Evolutionary conservation across 1,139 yeast genomes (phyloP).

Genomic region (Sugiyamaella japonica): DNA sequence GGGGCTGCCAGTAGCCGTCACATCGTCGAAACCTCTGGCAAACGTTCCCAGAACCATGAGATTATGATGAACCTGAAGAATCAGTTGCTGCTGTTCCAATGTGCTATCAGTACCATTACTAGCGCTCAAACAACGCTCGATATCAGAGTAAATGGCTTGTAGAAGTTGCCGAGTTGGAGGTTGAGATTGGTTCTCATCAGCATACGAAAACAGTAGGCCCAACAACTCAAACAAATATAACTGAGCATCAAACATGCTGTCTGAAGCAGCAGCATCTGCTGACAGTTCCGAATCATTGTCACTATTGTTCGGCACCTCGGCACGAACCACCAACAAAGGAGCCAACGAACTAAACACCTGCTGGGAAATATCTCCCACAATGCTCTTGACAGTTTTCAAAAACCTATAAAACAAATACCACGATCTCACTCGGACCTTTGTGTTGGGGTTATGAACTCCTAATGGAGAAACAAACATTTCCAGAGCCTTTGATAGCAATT

Average conservation of each 20-base stretch:
- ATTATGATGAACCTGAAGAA: conserved; percentile 80
- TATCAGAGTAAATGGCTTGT: conserved; percentile 72
- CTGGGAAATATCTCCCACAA: conserved; percentile 49
- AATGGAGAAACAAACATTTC: conserved; percentile 76
- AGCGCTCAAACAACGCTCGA: conserved; percentile 53
- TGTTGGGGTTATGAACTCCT: conserved; percentile 71
- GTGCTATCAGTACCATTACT: conserved; percentile 10
- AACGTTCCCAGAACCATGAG: conserved; percentile 88
- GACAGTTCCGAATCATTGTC: conserved; percentile 47
- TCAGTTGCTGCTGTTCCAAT: conserved; percentile 41
- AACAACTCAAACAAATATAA: conserved; percentile 71
- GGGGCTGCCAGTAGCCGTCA: conserved; percentile 18
- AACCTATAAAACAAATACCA: conserved; percentile 91
- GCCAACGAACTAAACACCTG: conserved; percentile 52
- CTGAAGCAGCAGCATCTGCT: conserved; percentile 51
- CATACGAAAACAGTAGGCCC: conserved; percentile 38
- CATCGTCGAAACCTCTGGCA: conserved; percentile 73
- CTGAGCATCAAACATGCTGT: conserved; percentile 73
- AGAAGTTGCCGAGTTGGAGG: conserved; percentile 49
- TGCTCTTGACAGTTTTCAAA: conserved; percentile 72
- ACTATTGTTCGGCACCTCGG: conserved; percentile 50
- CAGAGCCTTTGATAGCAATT: conserved; percentile 61
- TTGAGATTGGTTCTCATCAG: conserved; percentile 39
- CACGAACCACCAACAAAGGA: conserved; percentile 58
- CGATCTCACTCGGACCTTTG: conserved; percentile 70